Conservation (phyloP, 352 stramenopile genomes). For the Thraustochytrium sp. region DNA sequence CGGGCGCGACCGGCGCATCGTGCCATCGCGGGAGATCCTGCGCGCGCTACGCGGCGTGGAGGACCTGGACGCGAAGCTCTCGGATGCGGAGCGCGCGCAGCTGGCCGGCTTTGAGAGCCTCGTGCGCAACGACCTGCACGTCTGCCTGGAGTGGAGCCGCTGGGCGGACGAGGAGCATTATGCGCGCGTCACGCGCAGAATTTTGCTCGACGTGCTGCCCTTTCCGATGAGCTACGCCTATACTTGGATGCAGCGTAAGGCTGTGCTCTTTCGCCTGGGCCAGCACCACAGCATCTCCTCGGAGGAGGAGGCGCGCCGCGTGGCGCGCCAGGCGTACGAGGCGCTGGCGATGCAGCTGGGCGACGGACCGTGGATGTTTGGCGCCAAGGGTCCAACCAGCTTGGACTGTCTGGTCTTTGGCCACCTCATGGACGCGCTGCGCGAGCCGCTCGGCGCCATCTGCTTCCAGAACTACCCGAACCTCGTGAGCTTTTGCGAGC, state of each 20-base stretch:
- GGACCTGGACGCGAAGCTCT: background rate
- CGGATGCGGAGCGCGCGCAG: background rate
- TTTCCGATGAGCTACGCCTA: constrained; percentile 19
- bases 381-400: background rate
- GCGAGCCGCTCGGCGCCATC: constrained; percentile 8
- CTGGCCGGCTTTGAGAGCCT: constrained; percentile 11
- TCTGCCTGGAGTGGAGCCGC: constrained; percentile 13
- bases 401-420: constrained; percentile 37
- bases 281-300: constrained; percentile 13
- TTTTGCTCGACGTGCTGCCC: background rate
- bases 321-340: constrained; percentile 5
- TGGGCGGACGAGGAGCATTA: constrained; percentile 38
- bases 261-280: background rate
- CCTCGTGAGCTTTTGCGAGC: constrained; percentile 5
- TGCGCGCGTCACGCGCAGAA: constrained; percentile 3
- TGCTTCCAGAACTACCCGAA: background rate
- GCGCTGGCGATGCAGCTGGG: background rate
- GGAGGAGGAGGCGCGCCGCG: background rate
- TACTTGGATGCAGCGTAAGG: background rate
- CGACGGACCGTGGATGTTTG: constrained; percentile 33
- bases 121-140: background rate
- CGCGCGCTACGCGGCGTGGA: background rate
- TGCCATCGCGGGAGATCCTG: background rate
- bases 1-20: background rate
- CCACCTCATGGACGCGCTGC: constrained; percentile 32